Conservation (phyloP, 2,329 filamentous ascomycete genomes). For the Blumeria hordei region DNA sequence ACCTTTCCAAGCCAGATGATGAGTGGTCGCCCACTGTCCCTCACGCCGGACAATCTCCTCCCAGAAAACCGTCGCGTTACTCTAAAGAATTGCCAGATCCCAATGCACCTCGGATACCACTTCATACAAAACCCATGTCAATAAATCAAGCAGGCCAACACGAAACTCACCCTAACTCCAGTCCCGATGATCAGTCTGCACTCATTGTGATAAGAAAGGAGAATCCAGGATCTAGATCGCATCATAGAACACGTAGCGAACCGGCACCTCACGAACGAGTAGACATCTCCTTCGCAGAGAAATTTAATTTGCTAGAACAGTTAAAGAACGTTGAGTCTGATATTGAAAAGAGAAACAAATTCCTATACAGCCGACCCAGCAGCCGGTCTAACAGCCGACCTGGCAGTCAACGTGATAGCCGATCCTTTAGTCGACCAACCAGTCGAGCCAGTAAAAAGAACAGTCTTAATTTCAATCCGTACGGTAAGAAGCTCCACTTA, state of each 20-base stretch:
- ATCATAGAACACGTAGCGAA: conserved; percentile 11
- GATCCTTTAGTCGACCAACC: conserved; percentile 16
- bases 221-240: conserved; percentile 2
- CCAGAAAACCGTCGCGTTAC: too few species aligned
- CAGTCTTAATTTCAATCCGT: conserved; percentile 15
- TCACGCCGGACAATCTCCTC: too few species aligned
- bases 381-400: not conserved
- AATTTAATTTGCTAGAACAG: conserved; percentile 19
- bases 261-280: conserved; percentile 13
- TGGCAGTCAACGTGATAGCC: conserved; percentile 19
- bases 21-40: conserved; percentile 17
- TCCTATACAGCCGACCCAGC: not conserved
- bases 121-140: too few species aligned
- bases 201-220: too few species aligned
- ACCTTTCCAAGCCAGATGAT: conserved; percentile 23
- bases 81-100: too few species aligned
- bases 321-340: not conserved
- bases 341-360: not conserved
- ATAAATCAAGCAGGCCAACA: too few species aligned
- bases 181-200: too few species aligned
- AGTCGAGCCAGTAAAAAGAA: conserved; percentile 9
- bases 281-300: conserved; percentile 14
- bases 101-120: too few species aligned
- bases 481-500: conserved; percentile 14
- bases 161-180: too few species aligned